Conservation (phyloP, 768 basidiomycete genomes). For the Termitomyces sp. region DNA sequence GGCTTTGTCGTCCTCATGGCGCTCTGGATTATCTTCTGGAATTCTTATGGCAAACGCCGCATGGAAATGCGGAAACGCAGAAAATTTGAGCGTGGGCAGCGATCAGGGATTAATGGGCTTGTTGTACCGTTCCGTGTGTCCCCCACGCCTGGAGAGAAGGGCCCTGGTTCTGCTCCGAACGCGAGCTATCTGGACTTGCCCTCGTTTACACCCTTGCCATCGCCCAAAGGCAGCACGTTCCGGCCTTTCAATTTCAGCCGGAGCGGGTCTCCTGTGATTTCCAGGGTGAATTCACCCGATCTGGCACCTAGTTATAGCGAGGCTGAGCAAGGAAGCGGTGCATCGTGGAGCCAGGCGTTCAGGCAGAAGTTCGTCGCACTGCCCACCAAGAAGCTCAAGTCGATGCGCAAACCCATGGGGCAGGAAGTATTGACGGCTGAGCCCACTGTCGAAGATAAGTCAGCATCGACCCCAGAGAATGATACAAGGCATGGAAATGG, state of each 20-base stretch:
- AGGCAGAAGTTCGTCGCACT: conserved; percentile 18
- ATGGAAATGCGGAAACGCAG: conserved; percentile 44
- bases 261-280: conserved; percentile 18
- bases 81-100: conserved; percentile 51
- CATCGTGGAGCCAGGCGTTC: conserved; percentile 5
- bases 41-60: conserved; percentile 52
- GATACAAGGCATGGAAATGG: conserved; percentile 10
- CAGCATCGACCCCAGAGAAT: conserved; percentile 12
- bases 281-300: conserved; percentile 42
- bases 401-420: conserved; percentile 36
- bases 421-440: conserved; percentile 29
- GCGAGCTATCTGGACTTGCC: conserved; percentile 26
- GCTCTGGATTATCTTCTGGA: conserved; percentile 65
- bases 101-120: conserved; percentile 43
- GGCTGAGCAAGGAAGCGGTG: conserved; percentile 12
- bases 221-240: conserved; percentile 29
- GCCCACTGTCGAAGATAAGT: conserved; percentile 16
- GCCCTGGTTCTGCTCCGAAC: conserved; percentile 3
- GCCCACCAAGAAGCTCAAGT: conserved; percentile 37
- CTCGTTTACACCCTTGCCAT: conserved; percentile 51
- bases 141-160: conserved; percentile 14
- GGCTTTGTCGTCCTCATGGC: conserved; percentile 80
- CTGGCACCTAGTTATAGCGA: conserved; percentile 30
- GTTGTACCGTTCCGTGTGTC: conserved; percentile 29
- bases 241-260: conserved; percentile 32